These are phyloP conservation scores for Lepidium aucheri DNA, from an alignment of 345 rosid genomes.

Conservation along the genomic window DNA sequence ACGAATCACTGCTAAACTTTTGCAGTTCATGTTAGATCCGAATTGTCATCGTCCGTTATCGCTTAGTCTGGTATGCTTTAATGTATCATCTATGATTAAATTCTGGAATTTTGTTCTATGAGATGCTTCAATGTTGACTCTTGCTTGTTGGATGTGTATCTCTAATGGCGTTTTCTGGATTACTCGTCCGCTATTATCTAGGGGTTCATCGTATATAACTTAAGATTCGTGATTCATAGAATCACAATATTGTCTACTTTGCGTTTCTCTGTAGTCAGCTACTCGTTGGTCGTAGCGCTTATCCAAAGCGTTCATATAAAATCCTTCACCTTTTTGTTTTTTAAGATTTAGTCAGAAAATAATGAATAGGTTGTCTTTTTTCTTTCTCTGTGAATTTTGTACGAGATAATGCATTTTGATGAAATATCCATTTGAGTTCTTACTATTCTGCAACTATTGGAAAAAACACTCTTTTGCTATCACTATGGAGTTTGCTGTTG, in stretches of 20 bases:
- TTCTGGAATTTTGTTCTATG: neutral
- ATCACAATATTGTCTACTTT: neutral
- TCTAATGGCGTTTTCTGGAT: neutral
- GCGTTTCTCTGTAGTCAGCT: neutral
- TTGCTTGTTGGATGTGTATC: neutral
- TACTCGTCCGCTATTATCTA: neutral
- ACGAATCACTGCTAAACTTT: neutral
- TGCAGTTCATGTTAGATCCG: neutral
- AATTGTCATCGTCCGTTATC: neutral
- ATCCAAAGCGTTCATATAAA: neutral
- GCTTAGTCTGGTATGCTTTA: slow-evolving; percentile 16
- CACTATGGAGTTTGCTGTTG: neutral
- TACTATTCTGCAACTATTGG: neutral
- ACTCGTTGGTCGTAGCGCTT: neutral
- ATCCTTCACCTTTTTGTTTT: neutral
- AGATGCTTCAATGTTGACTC: slow-evolving; percentile 13
- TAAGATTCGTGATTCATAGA: neutral
- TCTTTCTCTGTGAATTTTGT: neutral
- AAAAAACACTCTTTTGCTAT: neutral
- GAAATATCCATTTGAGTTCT: neutral
- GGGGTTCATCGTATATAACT: neutral
- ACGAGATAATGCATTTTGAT: neutral
- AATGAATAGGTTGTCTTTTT: neutral
- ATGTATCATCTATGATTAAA: neutral
- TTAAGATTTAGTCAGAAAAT: neutral